Base-by-base conservation (phyloP, 805 yeast genomes). In the Candida chilensis region DNA sequence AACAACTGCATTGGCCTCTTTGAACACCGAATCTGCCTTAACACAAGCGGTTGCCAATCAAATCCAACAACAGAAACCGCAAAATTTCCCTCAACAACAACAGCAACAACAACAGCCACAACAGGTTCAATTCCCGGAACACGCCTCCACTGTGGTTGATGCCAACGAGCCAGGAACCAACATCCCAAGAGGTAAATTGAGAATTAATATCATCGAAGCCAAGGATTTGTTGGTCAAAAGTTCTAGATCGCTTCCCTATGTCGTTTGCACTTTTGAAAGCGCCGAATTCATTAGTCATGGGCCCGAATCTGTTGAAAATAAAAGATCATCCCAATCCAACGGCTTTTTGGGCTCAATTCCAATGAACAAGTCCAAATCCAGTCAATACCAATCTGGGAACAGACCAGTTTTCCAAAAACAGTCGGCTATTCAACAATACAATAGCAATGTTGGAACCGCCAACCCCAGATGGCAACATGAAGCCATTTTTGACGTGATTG, bases 391-490 rank as follows among this genome's bases (percentile, higher is more conserved):
- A n/a, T n/a, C n/a, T n/a, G n/a, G n/a, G n/a, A n/a, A 29, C 28
- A 53, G 57, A 41, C 65, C 70, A 11, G 41, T 62, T 18, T 64
- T 60, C 39, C 56, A 67, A 11, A 53, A 63, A 38, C 67, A 65
- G 35, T 59, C 68, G 2, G 61, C 69, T 1, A 60, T 68, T 5
- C 67, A 64, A 16, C 25, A 6, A 27, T 16, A 27, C 30, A 27
- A 18, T 18, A 13, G 22, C n/a, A 10, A 5, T 21, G 8, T 5
- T 20, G n/a, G 7, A 17, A 20, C 56, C 5, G 49, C 77, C 11
- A 80, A 80, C 48, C 95, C 96, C 11, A 62, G 71, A 19, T 90
- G 96, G 95, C 82, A 84, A 48, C 95, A 88, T 53, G 86, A 86
- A 50, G 90, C 96, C 10, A 74, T 76, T 9, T 90, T 92, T 49